phyloP scores from a whole-genome alignment of 768 basidiomycete species.

The Lactarius sanguifluus region DNA sequence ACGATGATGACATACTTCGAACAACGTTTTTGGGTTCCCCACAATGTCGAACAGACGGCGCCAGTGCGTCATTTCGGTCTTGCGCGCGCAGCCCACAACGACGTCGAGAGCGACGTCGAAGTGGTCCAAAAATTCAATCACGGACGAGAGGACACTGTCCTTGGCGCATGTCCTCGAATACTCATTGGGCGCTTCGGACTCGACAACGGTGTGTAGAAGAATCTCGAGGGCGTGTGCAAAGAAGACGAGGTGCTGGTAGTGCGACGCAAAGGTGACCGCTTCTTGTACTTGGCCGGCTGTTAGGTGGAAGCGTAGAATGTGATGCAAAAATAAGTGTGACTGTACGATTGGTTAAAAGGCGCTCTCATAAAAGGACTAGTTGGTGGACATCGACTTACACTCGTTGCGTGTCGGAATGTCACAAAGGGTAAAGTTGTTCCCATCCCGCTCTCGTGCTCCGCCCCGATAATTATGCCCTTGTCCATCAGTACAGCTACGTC shows the following conservation, averaged over 20 bases:
- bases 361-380: not conserved
- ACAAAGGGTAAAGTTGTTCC: constrained; percentile 80
- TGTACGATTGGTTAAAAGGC: constrained; percentile 35
- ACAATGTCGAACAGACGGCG: constrained; percentile 83
- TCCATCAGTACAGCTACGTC: constrained; percentile 91
- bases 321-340: constrained; percentile 94
- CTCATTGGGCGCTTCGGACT: constrained; percentile 61
- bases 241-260: constrained; percentile 87
- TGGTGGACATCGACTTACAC: constrained; percentile 49
- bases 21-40: constrained; percentile 85
- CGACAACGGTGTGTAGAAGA: constrained; percentile 88
- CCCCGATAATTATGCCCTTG: constrained; percentile 97
- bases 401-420: constrained; percentile 89
- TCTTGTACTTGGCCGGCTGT: constrained; percentile 60
- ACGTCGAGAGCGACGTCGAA: constrained; percentile 91
- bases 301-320: constrained; percentile 83
- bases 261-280: constrained; percentile 81
- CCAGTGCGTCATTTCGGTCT: constrained; percentile 94
- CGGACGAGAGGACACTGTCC: constrained; percentile 51
- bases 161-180: constrained; percentile 9
- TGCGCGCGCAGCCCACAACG: constrained; percentile 92
- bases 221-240: constrained; percentile 95
- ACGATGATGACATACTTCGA: constrained; percentile 64
- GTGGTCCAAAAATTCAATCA: constrained; percentile 91
- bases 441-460: constrained; percentile 81